Evolutionary conservation across 805 yeast species (phyloP), one percentile per base, ranked within the genome.

Genomic region (Suhomyces kilbournensis): DNA sequence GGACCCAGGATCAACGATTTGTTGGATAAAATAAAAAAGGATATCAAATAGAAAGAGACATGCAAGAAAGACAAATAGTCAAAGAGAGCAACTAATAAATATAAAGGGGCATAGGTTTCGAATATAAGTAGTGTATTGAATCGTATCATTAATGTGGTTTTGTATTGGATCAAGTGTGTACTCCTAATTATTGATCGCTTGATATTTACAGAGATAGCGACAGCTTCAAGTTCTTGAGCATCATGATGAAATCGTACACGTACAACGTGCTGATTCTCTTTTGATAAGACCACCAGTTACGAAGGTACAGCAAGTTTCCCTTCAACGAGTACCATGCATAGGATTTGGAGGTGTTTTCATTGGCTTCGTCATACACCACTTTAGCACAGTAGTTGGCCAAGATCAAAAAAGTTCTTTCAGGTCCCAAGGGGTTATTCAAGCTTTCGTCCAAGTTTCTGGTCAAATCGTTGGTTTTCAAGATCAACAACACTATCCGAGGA

Each of bases 391-490:
- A 93, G 30, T 83, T 81, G 1, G 97, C 94, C 86, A 94, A 79
- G 43, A 94, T 90, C 58, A 92, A 71, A 59, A 94, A 93, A 0
- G 96, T 88, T 47, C 97, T 76, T 63, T 89, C 93, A 5, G 88
- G 86, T 0, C 98, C 97, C 45, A 92, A 70, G 0, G 97, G 96
- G 55, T 85, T 84, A 46, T 87, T 81, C 51, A 93, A 76, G 51
- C 81, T 76, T 63, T 93, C 98, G 68, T 94, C 99, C 46, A 94
- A 74, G 60, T 85, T 86, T 61, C 99, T 78, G 0, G 96, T 90
- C 48, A 94, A 76, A 71, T 94, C 99, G 66, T 94, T 94, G 0
- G 99, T 96, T 65, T 94, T 94, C 62, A 94, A 74, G 46, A 94
- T 89, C 55, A 94, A 76, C 26, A 94, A 68, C 20, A 94, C 97